These are phyloP conservation scores for Phaeosphaeriaceae sp. DNA, from an alignment of 2,329 filamentous ascomycete species.

Conservation along the genomic window DNA sequence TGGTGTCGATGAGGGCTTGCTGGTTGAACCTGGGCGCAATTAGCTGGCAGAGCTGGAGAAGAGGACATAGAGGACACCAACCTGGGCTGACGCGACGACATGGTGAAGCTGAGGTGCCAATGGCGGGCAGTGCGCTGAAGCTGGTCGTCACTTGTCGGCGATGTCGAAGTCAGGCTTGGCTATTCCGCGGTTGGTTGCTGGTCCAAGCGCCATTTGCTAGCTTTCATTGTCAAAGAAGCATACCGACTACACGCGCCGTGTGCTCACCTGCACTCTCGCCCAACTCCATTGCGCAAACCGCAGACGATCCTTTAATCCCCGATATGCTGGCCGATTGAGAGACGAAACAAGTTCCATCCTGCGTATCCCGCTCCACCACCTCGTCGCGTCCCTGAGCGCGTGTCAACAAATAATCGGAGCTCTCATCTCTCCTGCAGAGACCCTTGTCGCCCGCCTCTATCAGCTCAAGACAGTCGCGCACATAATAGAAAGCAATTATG, in stretches of 20 bases:
- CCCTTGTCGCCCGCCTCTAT: conserved; percentile 3
- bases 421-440: conserved; percentile 2
- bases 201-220: conserved; percentile 1
- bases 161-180: conserved; percentile 29
- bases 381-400: conserved; percentile 23
- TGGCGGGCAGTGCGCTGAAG: conserved; percentile 43
- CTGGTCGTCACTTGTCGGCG: conserved; percentile 24
- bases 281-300: conserved; percentile 5
- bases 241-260: background rate
- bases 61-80: conserved; percentile 44
- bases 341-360: background rate
- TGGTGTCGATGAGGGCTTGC: conserved; percentile 91
- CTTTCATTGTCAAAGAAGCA: conserved; percentile 4
- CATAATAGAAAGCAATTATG: conserved; percentile 23
- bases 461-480: background rate
- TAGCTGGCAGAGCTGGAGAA: conserved; percentile 21
- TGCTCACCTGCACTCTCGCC: background rate
- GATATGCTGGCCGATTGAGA: conserved; percentile 20
- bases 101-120: conserved; percentile 55
- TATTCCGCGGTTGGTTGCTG: conserved; percentile 14
- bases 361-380: background rate
- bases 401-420: conserved; percentile 22
- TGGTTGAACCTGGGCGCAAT: conserved; percentile 80
- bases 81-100: conserved; percentile 68
- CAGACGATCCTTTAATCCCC: conserved; percentile 1